Evolutionary conservation across 2,329 filamentous ascomycete genomes (phyloP).

Genomic region (Colletotrichum noveboracense): DNA sequence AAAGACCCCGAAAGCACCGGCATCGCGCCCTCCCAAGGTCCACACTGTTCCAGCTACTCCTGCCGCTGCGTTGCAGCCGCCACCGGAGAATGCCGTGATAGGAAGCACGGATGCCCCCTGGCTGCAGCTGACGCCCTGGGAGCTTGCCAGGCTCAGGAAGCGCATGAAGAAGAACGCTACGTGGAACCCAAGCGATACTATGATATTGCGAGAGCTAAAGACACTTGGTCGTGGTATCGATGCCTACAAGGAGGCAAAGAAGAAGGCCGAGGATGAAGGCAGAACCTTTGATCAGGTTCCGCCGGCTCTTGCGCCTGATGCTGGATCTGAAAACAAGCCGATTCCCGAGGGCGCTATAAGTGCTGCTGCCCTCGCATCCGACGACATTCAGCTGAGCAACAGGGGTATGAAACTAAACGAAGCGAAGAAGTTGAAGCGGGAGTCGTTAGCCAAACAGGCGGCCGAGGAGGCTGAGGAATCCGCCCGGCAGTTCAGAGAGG

Average conservation of each 20-base stretch:
- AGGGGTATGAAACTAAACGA: constrained; percentile 81
- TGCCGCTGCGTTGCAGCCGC: constrained; percentile 56
- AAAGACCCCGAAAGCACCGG: constrained; percentile 46
- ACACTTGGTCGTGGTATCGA: constrained; percentile 70
- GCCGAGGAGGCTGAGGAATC: constrained; percentile 67
- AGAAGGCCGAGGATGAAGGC: constrained; percentile 70
- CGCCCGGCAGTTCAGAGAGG: constrained; percentile 56
- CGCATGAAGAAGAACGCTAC: constrained; percentile 92
- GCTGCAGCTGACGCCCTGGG: constrained; percentile 69
- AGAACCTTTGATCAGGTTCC: constrained; percentile 59
- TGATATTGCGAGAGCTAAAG: constrained; percentile 82
- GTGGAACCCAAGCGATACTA: constrained; percentile 84
- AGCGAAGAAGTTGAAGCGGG: constrained; percentile 75
- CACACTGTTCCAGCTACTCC: constrained; percentile 31
- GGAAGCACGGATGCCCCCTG: constrained; percentile 68
- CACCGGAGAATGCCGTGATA: constrained; percentile 62
- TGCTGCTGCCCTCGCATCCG: constrained; percentile 58
- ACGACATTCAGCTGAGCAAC: constrained; percentile 71
- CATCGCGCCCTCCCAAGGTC: constrained; percentile 27
- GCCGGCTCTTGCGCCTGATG: constrained; percentile 48
- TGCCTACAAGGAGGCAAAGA: constrained; percentile 65
- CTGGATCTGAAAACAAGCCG: constrained; percentile 55
- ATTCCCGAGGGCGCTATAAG: constrained; percentile 66
- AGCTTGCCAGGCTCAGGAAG: constrained; percentile 74
- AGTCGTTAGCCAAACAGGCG: constrained; percentile 65